Percentiles rank a stretch among this genome's conserved stretches.
phyloP scores from a whole-genome alignment of 2,329 filamentous ascomycete genomes.

The Aspergillus sp. region DNA sequence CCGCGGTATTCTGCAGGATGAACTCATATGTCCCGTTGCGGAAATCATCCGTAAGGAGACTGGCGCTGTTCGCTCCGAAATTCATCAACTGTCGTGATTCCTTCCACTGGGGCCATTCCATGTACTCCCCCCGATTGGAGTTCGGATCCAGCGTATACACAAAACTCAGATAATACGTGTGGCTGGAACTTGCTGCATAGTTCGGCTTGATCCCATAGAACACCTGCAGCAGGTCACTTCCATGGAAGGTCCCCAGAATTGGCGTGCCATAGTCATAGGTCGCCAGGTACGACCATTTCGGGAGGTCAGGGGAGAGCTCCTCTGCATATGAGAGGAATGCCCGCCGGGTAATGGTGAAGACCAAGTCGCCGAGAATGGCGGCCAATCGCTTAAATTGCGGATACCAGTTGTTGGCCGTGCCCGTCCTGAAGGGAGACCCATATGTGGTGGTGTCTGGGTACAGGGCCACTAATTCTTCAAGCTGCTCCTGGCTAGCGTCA shows the following conservation, averaged over 20 bases:
- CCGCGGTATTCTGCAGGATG: conserved; percentile 31
- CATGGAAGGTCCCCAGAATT: conserved; percentile 75
- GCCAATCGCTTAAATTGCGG: conserved; percentile 76
- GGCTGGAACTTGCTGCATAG: conserved; percentile 61
- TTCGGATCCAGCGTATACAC: conserved; percentile 72
- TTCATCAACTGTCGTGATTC: conserved; percentile 54
- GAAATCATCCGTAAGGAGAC: conserved; percentile 53
- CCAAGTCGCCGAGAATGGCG: conserved; percentile 73
- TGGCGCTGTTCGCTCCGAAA: conserved; percentile 44
- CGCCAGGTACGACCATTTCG: conserved; percentile 73
- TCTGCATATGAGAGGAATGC: conserved; percentile 57
- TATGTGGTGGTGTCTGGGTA: conserved; percentile 61
- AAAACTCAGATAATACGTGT: conserved; percentile 73
- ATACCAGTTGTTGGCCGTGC: conserved; percentile 69
- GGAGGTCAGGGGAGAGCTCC: conserved; percentile 57
- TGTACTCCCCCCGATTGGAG: conserved; percentile 45
- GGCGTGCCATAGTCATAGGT: conserved; percentile 72
- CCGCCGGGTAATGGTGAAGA: conserved; percentile 72
- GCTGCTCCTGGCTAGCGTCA: conserved; percentile 51
- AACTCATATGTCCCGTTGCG: conserved; percentile 48
- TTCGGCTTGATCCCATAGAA: conserved; percentile 67
- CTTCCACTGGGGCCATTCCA: conserved; percentile 59
- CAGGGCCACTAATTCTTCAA: conserved; percentile 60
- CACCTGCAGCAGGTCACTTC: conserved; percentile 67
- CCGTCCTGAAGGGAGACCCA: conserved; percentile 73